A percentile compares a stretch with the other conserved stretches of the same genome.
Evolutionary conservation across 345 rosid genomes (phyloP).

Genomic region (Tarenaya hassleriana): DNA sequence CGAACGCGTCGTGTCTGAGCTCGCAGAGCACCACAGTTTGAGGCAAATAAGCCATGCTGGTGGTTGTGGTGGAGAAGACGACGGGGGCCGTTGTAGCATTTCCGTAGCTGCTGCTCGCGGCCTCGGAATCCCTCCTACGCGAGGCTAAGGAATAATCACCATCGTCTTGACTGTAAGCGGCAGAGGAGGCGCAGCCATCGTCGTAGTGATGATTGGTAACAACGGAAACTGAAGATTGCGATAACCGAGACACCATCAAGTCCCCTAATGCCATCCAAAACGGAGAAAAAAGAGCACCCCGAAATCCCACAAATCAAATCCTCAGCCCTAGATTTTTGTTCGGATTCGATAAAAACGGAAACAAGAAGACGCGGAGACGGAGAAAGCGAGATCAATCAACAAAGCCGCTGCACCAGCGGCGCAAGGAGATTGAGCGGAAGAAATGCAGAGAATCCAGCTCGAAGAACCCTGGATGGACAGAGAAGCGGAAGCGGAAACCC

Average conservation of each 20-base stretch:
- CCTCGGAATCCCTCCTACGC: conserved; percentile 63
- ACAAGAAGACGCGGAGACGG: conserved; percentile 1
- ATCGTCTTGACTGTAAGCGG: conserved; percentile 25
- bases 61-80: conserved; percentile 30
- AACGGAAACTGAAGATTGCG: conserved; percentile 52
- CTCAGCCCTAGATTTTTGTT: conserved; percentile 26
- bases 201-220: conserved; percentile 42
- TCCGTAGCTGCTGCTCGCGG: conserved; percentile 59
- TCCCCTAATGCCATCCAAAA: conserved; percentile 87
- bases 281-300: conserved; percentile 7
- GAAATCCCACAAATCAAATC: neutral
- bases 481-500: conserved; percentile 10
- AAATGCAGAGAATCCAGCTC: conserved; percentile 70
- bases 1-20: conserved; percentile 82
- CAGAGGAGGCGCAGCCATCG: conserved; percentile 31
- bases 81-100: conserved; percentile 30
- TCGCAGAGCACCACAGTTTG: conserved; percentile 78
- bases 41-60: conserved; percentile 81
- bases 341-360: conserved; percentile 10
- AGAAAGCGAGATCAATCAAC: conserved; percentile 43
- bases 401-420: conserved; percentile 85
- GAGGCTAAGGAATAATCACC: conserved; percentile 31
- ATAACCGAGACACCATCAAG: conserved; percentile 75
- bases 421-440: conserved; percentile 54
- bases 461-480: conserved; percentile 19